A percentile compares a stretch with the other conserved stretches of the same genome.
Evolutionary conservation across 2,329 filamentous ascomycete genomes (phyloP).

Genomic region (Microcyclosporella mali): DNA sequence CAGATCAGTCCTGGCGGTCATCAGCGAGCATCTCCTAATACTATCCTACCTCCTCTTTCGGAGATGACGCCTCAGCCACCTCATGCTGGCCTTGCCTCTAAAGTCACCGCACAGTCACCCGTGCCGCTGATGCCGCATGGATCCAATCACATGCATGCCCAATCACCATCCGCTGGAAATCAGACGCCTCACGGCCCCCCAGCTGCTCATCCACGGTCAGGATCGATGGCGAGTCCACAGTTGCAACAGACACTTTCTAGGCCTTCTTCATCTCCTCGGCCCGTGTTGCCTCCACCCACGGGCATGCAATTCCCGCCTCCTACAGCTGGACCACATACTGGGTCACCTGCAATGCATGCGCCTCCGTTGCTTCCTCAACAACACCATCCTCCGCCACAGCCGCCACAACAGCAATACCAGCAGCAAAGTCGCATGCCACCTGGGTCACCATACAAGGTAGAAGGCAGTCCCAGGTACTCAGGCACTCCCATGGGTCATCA

Average conservation of each 20-base stretch:
- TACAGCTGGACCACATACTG: slow-evolving; percentile 24
- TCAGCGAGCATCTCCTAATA: slow-evolving; percentile 27
- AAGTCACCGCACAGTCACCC: slow-evolving; percentile 17
- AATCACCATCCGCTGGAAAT: slow-evolving; percentile 30
- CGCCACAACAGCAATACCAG: slow-evolving; percentile 28
- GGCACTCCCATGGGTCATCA: slow-evolving; percentile 24
- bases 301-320: slow-evolving; percentile 30
- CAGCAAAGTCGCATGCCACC: slow-evolving; percentile 17
- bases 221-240: slow-evolving; percentile 27
- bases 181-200: slow-evolving; percentile 34
- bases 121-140: slow-evolving; percentile 23
- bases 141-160: slow-evolving; percentile 25
- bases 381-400: slow-evolving; percentile 23
- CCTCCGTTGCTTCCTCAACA: slow-evolving; percentile 11
- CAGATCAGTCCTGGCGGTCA: slow-evolving; percentile 23
- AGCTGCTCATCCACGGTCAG: slow-evolving; percentile 23
- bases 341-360: slow-evolving; percentile 28
- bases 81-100: slow-evolving; percentile 23
- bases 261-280: slow-evolving; percentile 32
- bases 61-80: slow-evolving; percentile 33
- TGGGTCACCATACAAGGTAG: slow-evolving; percentile 13
- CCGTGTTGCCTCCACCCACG: slow-evolving; percentile 33
- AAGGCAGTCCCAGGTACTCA: slow-evolving; percentile 15
- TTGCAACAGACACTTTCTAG: slow-evolving; percentile 27
- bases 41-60: slow-evolving; percentile 30